Evolutionary conservation across 2,329 filamentous ascomycete genomes (phyloP), one percentile per base, ranked within the genome.

Genomic region (Botrytis hyacinthi): DNA sequence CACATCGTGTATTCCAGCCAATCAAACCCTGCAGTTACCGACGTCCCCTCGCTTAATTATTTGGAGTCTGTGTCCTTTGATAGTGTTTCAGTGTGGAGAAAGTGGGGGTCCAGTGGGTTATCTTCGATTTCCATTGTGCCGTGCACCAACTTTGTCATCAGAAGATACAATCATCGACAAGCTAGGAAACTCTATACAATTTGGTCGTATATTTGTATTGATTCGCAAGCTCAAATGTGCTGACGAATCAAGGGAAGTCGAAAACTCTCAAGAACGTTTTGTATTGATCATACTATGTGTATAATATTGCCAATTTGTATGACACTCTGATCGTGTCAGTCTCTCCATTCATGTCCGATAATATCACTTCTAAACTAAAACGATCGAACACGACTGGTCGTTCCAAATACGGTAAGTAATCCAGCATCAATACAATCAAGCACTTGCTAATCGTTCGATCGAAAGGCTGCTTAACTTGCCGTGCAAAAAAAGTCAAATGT

Each of bases 401-500:
- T 37, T 71, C 70, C 9, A 71, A 71, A 51, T 29, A 44, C 29
- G 70, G 70, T 71, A 48, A 54, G 70, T 26, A 9, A 62, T 71
- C 29, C 22, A 71, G 6, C 7, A 16, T 40, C n/a, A 32, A 14
- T 26, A n/a, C 40, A 65, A 26, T 51, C 10, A 26, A 44, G 9
- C 26, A n/a, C 12, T 18, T 66, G 29, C 59, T 40, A 37, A 61
- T 54, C 26, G 22, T 71, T 51, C 32, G 35, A 20, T 32, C 18
- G 5, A 16, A 70, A 59, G 70, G 57, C 16, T 75, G 74, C 65
- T 65, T 75, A n/a, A 74, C 72, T 35, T 75, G 73, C 60, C 63
- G 73, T 12, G 29, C 40, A 54, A 75, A 73, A 44, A 71, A 71
- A 63, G 74, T 75, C 44, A 74, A 74, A 54, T 75, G 73, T 48